Conservation (phyloP, 2,329 filamentous ascomycete genomes). For the Colletotrichum endophyticum region DNA sequence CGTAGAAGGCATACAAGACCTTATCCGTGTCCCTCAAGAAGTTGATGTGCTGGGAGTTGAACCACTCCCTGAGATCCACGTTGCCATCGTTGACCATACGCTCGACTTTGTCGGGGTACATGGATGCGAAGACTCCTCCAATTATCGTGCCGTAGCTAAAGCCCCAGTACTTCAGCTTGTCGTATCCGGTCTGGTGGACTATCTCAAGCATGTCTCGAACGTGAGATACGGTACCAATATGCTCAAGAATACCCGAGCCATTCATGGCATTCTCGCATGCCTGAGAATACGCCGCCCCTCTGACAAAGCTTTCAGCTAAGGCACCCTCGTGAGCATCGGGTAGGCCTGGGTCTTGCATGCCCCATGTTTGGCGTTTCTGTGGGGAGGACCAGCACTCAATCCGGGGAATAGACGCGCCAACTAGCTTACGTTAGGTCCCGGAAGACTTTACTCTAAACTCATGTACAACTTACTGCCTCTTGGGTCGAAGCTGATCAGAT, state of each 20-base stretch:
- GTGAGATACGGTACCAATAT: constrained; percentile 48
- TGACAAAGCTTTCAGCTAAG: constrained; percentile 48
- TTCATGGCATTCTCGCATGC: constrained; percentile 46
- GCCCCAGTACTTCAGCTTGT: constrained; percentile 56
- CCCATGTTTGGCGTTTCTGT: constrained; percentile 48
- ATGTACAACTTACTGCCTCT: constrained; percentile 42
- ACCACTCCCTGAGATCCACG: constrained; percentile 61
- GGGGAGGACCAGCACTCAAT: constrained; percentile 55
- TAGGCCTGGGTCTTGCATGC: constrained; percentile 46
- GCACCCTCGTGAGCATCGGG: constrained; percentile 52
- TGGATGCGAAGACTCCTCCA: constrained; percentile 55
- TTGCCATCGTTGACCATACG: constrained; percentile 58
- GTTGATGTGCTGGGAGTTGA: constrained; percentile 45
- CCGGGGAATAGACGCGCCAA: constrained; percentile 54
- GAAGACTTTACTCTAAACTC: background rate
- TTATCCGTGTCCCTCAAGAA: constrained; percentile 60
- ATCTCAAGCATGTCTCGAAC: constrained; percentile 55
- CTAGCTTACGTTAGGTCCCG: constrained; percentile 16
- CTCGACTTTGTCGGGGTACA: constrained; percentile 56
- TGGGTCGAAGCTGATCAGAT: constrained; percentile 57
- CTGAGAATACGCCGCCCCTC: constrained; percentile 45
- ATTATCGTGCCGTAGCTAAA: constrained; percentile 61
- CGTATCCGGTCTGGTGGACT: constrained; percentile 42
- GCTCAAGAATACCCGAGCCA: constrained; percentile 38
- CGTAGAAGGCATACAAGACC: constrained; percentile 57